Conservation (phyloP, 257 asterid species). For the Voacanga thouarsii region DNA sequence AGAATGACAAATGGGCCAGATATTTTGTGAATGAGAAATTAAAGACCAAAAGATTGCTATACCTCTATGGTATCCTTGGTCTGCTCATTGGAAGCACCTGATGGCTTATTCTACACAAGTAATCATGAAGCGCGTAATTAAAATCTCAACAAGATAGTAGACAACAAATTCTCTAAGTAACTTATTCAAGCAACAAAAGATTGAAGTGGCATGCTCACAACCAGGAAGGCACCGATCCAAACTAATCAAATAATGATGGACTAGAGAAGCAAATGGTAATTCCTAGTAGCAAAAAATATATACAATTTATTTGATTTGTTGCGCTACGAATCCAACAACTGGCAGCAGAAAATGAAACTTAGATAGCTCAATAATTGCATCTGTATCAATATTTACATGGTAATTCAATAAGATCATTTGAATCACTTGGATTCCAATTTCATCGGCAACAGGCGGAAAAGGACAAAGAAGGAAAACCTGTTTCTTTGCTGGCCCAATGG, state of each 20-base stretch:
- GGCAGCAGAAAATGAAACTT: not conserved
- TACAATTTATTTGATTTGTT: not conserved
- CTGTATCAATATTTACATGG: not conserved
- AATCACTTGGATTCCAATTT: not conserved
- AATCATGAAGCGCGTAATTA: not conserved
- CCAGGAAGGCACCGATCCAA: not conserved
- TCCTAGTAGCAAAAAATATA: not conserved
- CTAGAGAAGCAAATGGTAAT: not conserved
- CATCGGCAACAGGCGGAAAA: not conserved
- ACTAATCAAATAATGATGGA: not conserved
- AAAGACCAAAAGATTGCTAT: constrained; percentile 14
- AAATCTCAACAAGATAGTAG: not conserved
- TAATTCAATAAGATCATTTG: not conserved
- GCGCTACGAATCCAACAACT: not conserved
- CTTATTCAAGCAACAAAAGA: not conserved
- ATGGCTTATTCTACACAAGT: constrained; percentile 38
- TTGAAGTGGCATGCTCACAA: not conserved
- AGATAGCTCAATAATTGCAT: not conserved
- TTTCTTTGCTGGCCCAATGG: constrained; percentile 43
- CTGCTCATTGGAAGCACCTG: constrained; percentile 21
- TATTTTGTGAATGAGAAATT: not conserved
- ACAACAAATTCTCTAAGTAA: not conserved
- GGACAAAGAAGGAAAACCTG: constrained; percentile 39
- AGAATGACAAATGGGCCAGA: not conserved
- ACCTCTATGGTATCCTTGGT: constrained; percentile 53